Percentiles rank a stretch among this genome's conserved stretches.
phyloP scores from a whole-genome alignment of 1,139 yeast genomes.

The Nakaseomyces delphensis region DNA sequence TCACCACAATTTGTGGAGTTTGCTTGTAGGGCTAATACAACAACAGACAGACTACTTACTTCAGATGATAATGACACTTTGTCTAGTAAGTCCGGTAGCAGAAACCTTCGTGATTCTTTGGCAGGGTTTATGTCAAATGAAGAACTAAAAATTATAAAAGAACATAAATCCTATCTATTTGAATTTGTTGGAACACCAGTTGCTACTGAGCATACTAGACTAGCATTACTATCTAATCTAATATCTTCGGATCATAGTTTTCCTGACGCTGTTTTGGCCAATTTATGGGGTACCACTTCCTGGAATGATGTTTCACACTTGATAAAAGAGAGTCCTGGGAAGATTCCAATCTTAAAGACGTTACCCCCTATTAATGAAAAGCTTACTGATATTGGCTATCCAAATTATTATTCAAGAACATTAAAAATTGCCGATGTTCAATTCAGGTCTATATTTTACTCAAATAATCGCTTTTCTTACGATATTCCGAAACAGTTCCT shows the following conservation, averaged over 20 bases:
- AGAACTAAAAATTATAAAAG: conserved; percentile 9
- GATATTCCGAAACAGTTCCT: conserved; percentile 47
- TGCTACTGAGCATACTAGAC: conserved; percentile 61
- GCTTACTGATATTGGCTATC: conserved; percentile 35
- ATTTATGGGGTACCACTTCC: conserved; percentile 85
- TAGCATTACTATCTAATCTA: conserved; percentile 59
- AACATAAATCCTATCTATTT: conserved; percentile 14
- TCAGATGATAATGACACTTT: conserved; percentile 32
- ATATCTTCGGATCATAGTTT: conserved; percentile 47
- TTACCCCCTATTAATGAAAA: conserved; percentile 6
- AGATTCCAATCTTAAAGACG: conserved; percentile 1
- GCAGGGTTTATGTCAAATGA: conserved; percentile 8
- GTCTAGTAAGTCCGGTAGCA: conserved; percentile 10
- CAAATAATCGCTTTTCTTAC: conserved; percentile 16
- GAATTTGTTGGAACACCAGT: conserved; percentile 48
- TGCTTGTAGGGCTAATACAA: conserved; percentile 57
- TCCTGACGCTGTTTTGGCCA: conserved; percentile 81
- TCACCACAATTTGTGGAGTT: conserved; percentile 68
- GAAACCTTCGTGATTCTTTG: conserved; percentile 10
- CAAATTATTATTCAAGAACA: conserved; percentile 53
- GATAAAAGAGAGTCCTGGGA: conserved; percentile 10
- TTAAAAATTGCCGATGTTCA: conserved; percentile 64
- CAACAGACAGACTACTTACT: conserved; percentile 39
- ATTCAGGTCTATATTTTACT: conserved; percentile 63
- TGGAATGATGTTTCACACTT: conserved; percentile 58